Evolutionary conservation across 139 green algal genomes (phyloP).

Genomic region (Nannochloris sp.): DNA sequence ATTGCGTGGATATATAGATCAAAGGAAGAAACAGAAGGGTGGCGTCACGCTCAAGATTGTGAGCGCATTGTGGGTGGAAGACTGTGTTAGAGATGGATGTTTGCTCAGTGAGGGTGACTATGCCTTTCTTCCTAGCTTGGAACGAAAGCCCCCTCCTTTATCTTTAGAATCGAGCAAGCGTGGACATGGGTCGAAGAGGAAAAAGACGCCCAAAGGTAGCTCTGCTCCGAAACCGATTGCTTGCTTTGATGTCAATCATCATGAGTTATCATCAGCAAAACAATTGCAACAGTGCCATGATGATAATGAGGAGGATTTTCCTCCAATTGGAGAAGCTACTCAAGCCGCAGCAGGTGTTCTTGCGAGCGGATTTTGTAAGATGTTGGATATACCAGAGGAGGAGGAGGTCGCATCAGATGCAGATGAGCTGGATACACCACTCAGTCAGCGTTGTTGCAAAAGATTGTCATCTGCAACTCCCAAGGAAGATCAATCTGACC

Average conservation of each 20-base stretch:
- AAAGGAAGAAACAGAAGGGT: slow-evolving; percentile 15
- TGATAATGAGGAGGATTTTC: not conserved
- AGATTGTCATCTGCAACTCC: not conserved
- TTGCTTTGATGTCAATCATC: too few relatives aligned
- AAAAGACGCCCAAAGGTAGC: too few relatives aligned
- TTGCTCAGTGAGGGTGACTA: slow-evolving; percentile 21
- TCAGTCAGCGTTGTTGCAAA: slow-evolving; percentile 1
- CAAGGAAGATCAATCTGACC: not conserved
- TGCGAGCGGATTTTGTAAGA: not conserved
- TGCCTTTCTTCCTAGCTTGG: too few relatives aligned
- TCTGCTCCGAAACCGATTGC: too few relatives aligned
- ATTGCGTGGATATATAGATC: slow-evolving; percentile 5
- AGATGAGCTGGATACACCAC: slow-evolving; percentile 27
- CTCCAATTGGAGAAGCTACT: slow-evolving; percentile 4
- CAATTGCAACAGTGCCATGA: not conserved
- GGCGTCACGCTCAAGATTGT: slow-evolving; percentile 12
- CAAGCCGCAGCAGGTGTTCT: slow-evolving; percentile 14
- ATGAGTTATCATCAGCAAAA: not conserved
- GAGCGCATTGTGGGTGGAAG: slow-evolving; percentile 28
- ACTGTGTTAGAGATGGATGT: slow-evolving; percentile 9
- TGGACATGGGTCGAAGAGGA: too few relatives aligned
- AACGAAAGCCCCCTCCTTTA: too few relatives aligned
- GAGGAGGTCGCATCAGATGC: slow-evolving; percentile 14
- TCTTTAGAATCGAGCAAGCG: too few relatives aligned
- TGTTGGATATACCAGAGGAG: slow-evolving; percentile 10